Percentiles rank a stretch among this genome's conserved stretches.
These are phyloP conservation scores for Paxillus rubicundulus DNA, from an alignment of 768 basidiomycete species.

Conservation along the genomic window DNA sequence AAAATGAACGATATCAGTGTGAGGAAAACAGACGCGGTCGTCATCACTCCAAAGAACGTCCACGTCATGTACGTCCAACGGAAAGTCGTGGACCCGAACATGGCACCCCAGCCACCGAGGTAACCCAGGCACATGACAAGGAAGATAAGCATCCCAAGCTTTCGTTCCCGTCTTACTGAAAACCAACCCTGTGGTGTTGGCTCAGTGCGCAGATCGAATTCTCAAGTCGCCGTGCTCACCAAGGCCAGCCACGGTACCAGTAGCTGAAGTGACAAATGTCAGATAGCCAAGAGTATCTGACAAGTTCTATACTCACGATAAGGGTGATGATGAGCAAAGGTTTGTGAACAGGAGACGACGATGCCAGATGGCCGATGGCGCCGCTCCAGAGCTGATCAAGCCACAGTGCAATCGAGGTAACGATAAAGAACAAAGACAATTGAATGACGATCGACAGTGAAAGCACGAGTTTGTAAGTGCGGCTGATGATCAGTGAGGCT, in stretches of 20 bases:
- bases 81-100: conserved; percentile 73
- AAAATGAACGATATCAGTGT: conserved; percentile 54
- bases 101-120: conserved; percentile 64
- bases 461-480: conserved; percentile 71
- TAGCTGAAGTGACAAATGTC: conserved; percentile 38
- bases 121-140: conserved; percentile 58
- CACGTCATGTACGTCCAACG: conserved; percentile 74
- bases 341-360: conserved; percentile 50
- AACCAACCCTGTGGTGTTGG: conserved; percentile 61
- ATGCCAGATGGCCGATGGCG: conserved; percentile 53
- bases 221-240: conserved; percentile 32
- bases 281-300: not conserved
- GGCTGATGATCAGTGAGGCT: conserved; percentile 69
- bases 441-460: conserved; percentile 70
- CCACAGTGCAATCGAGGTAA: conserved; percentile 68
- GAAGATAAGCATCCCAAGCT: conserved; percentile 59
- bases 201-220: not conserved
- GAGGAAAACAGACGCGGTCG: conserved; percentile 54
- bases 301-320: conserved; percentile 44
- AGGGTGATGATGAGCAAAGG: conserved; percentile 54
- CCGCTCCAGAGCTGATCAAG: conserved; percentile 73
- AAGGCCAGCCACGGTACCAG: conserved; percentile 68
- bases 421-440: conserved; percentile 76
- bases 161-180: conserved; percentile 64
- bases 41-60: conserved; percentile 70